Conservation (phyloP, 768 basidiomycete genomes). For the Auriculariales sp. region DNA sequence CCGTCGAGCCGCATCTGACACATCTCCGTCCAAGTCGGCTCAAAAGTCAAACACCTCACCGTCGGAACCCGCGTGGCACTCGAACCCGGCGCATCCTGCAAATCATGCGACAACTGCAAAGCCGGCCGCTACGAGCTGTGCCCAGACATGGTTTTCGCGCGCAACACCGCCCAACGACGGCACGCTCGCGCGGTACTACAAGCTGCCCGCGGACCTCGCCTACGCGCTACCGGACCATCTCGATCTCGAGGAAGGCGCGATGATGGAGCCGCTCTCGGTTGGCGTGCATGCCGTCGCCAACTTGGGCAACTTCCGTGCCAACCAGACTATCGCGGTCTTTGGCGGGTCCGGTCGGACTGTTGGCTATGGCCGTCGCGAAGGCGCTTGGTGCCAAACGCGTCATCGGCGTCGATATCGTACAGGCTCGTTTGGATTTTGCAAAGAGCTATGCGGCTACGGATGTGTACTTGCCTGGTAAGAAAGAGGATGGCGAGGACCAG, state of each 20-base stretch:
- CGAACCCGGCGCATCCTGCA: conserved; percentile 81
- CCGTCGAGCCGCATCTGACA: background rate
- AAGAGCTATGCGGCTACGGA: conserved; percentile 75
- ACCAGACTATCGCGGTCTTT: conserved; percentile 69
- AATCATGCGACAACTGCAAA: conserved; percentile 75
- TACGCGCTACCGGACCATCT: conserved; percentile 74
- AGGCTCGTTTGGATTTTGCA: conserved; percentile 72
- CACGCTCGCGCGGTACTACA: conserved; percentile 77
- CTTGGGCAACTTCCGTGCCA: conserved; percentile 55
- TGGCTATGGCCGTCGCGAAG: conserved; percentile 93
- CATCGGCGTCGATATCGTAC: conserved; percentile 71
- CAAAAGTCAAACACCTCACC: conserved; percentile 60
- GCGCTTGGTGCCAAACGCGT: conserved; percentile 77
- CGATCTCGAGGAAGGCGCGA: conserved; percentile 85
- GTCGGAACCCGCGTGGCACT: conserved; percentile 80
- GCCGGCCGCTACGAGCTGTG: conserved; percentile 79
- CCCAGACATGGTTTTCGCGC: conserved; percentile 71
- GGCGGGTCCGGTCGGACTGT: conserved; percentile 78
- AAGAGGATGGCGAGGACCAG: conserved; percentile 49
- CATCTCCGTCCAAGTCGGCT: conserved; percentile 43
- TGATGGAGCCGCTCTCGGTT: conserved; percentile 94
- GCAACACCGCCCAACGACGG: conserved; percentile 92
- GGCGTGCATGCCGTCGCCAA: conserved; percentile 78
- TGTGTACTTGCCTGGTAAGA: conserved; percentile 44
- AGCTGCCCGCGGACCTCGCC: conserved; percentile 70